Conservation (phyloP, 768 basidiomycete genomes). For the Austroboletus eburneus region DNA sequence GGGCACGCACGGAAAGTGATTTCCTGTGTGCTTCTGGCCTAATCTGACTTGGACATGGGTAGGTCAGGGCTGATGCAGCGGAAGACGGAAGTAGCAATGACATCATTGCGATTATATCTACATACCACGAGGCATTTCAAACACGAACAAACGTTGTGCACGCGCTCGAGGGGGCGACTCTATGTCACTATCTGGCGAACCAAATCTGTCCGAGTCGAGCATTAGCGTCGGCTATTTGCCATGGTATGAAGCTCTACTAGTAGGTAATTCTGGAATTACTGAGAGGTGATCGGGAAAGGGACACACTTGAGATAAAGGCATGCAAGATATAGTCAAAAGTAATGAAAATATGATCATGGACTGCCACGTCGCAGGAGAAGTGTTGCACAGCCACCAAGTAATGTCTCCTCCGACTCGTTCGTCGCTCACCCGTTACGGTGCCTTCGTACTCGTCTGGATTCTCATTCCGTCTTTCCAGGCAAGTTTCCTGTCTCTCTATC, state of each 20-base stretch:
- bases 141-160: slow-evolving; percentile 51
- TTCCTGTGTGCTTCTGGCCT: slow-evolving; percentile 33
- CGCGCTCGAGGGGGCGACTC: slow-evolving; percentile 59
- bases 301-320: too few relatives aligned
- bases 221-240: slow-evolving; percentile 71
- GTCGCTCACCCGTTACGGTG: slow-evolving; percentile 58
- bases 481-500: slow-evolving; percentile 2
- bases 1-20: neutral
- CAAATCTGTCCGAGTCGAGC: slow-evolving; percentile 70
- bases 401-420: slow-evolving; percentile 18
- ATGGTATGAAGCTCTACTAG: slow-evolving; percentile 82
- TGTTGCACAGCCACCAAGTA: slow-evolving; percentile 25
- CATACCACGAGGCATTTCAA: slow-evolving; percentile 77
- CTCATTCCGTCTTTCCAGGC: slow-evolving; percentile 57
- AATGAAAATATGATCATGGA: too few relatives aligned
- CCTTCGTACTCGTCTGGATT: slow-evolving; percentile 65
- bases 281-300: too few relatives aligned
- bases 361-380: too few relatives aligned
- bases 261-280: slow-evolving; percentile 71
- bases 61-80: slow-evolving; percentile 51
- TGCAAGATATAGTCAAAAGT: too few relatives aligned
- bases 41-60: slow-evolving; percentile 66
- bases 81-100: slow-evolving; percentile 79
- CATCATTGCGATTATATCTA: slow-evolving; percentile 82
- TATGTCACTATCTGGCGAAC: slow-evolving; percentile 44